These are phyloP conservation scores for Stylonectria norvegica DNA, from an alignment of 2,329 filamentous ascomycete species.

Conservation along the genomic window DNA sequence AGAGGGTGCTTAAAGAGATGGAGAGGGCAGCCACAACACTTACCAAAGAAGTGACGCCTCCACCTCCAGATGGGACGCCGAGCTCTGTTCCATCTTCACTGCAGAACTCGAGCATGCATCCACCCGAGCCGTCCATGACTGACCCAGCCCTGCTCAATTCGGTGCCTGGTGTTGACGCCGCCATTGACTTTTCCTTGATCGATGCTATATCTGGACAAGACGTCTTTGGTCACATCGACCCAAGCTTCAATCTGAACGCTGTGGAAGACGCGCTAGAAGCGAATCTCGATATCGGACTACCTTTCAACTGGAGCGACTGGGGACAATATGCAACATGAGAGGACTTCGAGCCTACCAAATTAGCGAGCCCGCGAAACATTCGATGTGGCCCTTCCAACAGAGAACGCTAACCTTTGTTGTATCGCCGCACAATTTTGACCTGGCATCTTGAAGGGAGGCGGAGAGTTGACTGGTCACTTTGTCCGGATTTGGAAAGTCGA, in stretches of 20 bases:
- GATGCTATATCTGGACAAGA: constrained; percentile 48
- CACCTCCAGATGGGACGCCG: constrained; percentile 20
- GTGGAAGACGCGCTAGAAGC: constrained; percentile 54
- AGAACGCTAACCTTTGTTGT: no score
- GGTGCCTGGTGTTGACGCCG: constrained; percentile 30
- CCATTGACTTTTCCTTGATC: constrained; percentile 41
- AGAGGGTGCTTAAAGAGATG: constrained; percentile 54
- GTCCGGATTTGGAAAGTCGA: no score
- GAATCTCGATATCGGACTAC: constrained; percentile 52
- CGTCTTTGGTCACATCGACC: constrained; percentile 53
- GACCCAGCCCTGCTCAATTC: constrained; percentile 28
- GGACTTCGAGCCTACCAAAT: not conserved
- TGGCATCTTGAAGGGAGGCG: no score
- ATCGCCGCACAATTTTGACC: no score
- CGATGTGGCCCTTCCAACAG: no score
- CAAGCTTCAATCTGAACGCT: constrained; percentile 51
- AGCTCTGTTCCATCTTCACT: constrained; percentile 14
- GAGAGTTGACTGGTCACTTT: no score
- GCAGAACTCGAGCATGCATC: constrained; percentile 5
- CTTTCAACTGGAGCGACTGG: constrained; percentile 50
- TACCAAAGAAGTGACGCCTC: constrained; percentile 33
- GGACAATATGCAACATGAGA: constrained; percentile 34
- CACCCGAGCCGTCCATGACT: constrained; percentile 14
- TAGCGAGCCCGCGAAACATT: no score
- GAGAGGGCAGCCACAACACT: constrained; percentile 49